Percentiles rank a stretch among this genome's conserved stretches.
Conservation (phyloP, 331 rosid genomes). For the Malus hybrid region DNA sequence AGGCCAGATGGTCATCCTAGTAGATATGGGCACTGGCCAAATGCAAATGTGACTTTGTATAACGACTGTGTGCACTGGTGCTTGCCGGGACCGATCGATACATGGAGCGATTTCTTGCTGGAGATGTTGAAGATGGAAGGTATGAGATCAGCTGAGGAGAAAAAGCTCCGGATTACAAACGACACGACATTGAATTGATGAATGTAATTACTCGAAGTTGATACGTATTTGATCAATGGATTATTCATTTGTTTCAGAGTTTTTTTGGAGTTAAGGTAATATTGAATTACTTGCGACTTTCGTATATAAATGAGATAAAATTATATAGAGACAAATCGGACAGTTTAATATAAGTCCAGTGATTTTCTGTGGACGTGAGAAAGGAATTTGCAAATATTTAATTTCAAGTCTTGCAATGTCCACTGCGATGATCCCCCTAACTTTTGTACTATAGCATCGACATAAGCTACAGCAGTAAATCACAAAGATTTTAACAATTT, state of each 20-base stretch:
- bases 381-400: too few relatives aligned
- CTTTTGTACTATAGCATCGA: too few relatives aligned
- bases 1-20: conserved; percentile 97
- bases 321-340: too few relatives aligned
- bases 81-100: conserved; percentile 86
- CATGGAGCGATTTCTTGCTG: conserved; percentile 77
- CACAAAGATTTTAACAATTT: too few relatives aligned
- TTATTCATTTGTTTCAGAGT: neutral
- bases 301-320: too few relatives aligned
- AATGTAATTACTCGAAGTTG: neutral
- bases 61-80: conserved; percentile 98
- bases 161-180: conserved; percentile 15
- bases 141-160: conserved; percentile 46
- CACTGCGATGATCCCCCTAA: too few relatives aligned
- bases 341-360: too few relatives aligned
- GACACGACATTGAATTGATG: conserved; percentile 22
- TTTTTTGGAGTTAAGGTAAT: neutral
- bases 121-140: conserved; percentile 78
- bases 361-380: too few relatives aligned
- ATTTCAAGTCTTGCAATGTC: too few relatives aligned
- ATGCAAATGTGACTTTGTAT: conserved; percentile 60
- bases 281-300: too few relatives aligned
- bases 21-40: conserved; percentile 68
- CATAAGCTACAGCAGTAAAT: too few relatives aligned
- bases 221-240: neutral